Evolutionary conservation across 306 rosid species (phyloP).

Genomic region (Fragaria vesca): DNA sequence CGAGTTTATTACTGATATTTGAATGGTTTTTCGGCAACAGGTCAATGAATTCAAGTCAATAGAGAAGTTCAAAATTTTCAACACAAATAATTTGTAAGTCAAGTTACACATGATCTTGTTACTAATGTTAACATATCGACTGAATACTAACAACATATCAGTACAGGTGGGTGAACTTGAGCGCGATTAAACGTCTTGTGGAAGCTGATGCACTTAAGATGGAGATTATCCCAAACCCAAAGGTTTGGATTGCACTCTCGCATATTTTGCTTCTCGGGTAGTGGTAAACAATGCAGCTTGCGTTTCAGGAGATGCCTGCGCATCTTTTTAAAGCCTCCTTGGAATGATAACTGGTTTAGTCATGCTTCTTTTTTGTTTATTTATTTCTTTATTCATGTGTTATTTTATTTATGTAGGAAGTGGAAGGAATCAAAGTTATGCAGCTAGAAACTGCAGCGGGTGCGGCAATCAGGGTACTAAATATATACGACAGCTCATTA

Average conservation of each 20-base stretch:
- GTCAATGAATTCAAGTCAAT: slow-evolving; percentile 94
- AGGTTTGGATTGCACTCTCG: slow-evolving; percentile 42
- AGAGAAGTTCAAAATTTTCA: slow-evolving; percentile 96
- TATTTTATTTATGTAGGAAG: slow-evolving; percentile 59
- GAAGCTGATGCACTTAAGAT: slow-evolving; percentile 88
- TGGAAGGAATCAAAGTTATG: slow-evolving; percentile 90
- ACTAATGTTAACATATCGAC: slow-evolving; percentile 18
- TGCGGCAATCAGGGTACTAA: slow-evolving; percentile 90
- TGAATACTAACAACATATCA: slow-evolving; percentile 31
- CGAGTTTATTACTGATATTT: slow-evolving; percentile 23
- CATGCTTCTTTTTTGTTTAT: slow-evolving; percentile 3
- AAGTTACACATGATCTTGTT: background rate
- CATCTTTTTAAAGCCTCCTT: slow-evolving; percentile 6
- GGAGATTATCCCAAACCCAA: slow-evolving; percentile 99
- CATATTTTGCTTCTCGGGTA: background rate
- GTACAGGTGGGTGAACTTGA: slow-evolving; percentile 90
- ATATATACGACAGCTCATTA: slow-evolving; percentile 1
- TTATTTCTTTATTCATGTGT: no score
- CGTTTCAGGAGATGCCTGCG: background rate
- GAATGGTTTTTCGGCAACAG: slow-evolving; percentile 47
- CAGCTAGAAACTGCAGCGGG: slow-evolving; percentile 99
- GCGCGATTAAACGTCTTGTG: slow-evolving; percentile 86
- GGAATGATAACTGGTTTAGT: background rate
- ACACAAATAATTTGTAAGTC: slow-evolving; percentile 93
- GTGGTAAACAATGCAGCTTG: background rate